These are phyloP conservation scores for Fusarium robinianum DNA, from an alignment of 2,329 filamentous ascomycete species.

Conservation along the genomic window DNA sequence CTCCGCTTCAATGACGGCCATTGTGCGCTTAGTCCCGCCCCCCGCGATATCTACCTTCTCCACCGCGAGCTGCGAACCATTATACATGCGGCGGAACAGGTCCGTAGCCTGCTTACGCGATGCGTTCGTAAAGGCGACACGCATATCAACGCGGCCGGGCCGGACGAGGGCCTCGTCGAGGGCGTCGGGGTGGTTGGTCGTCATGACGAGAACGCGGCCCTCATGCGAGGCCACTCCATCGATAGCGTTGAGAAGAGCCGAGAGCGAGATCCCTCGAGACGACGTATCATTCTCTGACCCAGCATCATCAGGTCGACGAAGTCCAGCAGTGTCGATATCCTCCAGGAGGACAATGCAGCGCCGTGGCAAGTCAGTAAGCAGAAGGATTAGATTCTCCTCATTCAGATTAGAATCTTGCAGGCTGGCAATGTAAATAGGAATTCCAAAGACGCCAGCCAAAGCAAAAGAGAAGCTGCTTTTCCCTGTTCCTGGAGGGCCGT, in stretches of 20 bases:
- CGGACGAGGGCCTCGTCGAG: constrained; percentile 17
- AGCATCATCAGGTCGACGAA: too few relatives aligned
- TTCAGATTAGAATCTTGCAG: constrained; percentile 9
- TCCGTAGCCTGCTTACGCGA: constrained; percentile 5
- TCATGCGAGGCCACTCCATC: constrained; percentile 70
- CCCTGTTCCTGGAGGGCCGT: constrained; percentile 27
- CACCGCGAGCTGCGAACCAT: neutral
- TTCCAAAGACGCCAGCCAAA: constrained; percentile 18
- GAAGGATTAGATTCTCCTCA: constrained; percentile 15
- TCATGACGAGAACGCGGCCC: constrained; percentile 72
- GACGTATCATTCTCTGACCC: too few relatives aligned
- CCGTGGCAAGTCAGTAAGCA: constrained; percentile 12
- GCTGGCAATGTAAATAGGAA: constrained; percentile 26
- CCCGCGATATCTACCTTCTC: neutral
- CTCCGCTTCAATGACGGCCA: neutral
- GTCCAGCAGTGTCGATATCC: constrained; percentile 20
- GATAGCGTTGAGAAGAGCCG: constrained; percentile 69
- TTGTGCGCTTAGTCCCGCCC: neutral
- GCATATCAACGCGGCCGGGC: constrained; percentile 14
- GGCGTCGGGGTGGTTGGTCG: constrained; percentile 58
- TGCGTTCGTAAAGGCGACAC: constrained; percentile 15
- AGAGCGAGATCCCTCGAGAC: constrained; percentile 46
- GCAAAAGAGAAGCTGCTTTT: constrained; percentile 27
- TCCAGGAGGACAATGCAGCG: constrained; percentile 21
- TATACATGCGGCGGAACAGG: constrained; percentile 19